Evolutionary conservation across 2,329 filamentous ascomycete genomes (phyloP).

Genomic region (Hypoxylon rubiginosum): DNA sequence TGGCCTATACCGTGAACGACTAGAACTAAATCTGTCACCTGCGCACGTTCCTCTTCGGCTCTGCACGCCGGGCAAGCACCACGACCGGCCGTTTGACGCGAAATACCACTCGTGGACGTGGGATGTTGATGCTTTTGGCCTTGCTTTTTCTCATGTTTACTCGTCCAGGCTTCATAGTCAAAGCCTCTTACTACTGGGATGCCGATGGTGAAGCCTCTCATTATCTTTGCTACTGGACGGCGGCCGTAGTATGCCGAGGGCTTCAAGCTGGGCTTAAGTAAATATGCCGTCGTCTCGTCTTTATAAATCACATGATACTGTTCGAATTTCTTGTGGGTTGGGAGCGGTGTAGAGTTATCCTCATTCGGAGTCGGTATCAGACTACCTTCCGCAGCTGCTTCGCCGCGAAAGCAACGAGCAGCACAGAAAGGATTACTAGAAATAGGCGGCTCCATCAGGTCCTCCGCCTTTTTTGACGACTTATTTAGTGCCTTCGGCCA

Average conservation of each 20-base stretch:
- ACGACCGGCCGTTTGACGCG: slow-evolving; percentile 35
- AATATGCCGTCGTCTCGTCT: slow-evolving; percentile 80
- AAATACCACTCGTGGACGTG: slow-evolving; percentile 48
- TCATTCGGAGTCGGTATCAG: slow-evolving; percentile 49
- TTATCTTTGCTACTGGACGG: slow-evolving; percentile 84
- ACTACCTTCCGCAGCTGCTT: slow-evolving; percentile 68
- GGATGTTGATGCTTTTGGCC: slow-evolving; percentile 48
- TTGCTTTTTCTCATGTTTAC: slow-evolving; percentile 69
- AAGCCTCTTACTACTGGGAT: slow-evolving; percentile 93
- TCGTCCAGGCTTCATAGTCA: slow-evolving; percentile 81
- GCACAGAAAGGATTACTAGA: slow-evolving; percentile 71
- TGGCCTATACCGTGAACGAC: slow-evolving; percentile 97
- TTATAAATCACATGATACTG: slow-evolving; percentile 90
- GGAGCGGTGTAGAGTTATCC: slow-evolving; percentile 58
- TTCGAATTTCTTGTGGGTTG: slow-evolving; percentile 71
- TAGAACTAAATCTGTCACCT: slow-evolving; percentile 88
- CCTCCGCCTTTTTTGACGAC: slow-evolving; percentile 52
- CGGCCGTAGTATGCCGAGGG: slow-evolving; percentile 89
- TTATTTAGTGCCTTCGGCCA: slow-evolving; percentile 74
- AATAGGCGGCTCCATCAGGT: slow-evolving; percentile 57
- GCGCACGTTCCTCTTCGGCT: slow-evolving; percentile 72
- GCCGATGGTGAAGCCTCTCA: slow-evolving; percentile 85
- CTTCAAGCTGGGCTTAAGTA: slow-evolving; percentile 86
- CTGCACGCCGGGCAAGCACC: slow-evolving; percentile 69
- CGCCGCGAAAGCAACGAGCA: slow-evolving; percentile 70